Conservation (phyloP, 2,329 filamentous ascomycete species). For the Alternaria solani region DNA sequence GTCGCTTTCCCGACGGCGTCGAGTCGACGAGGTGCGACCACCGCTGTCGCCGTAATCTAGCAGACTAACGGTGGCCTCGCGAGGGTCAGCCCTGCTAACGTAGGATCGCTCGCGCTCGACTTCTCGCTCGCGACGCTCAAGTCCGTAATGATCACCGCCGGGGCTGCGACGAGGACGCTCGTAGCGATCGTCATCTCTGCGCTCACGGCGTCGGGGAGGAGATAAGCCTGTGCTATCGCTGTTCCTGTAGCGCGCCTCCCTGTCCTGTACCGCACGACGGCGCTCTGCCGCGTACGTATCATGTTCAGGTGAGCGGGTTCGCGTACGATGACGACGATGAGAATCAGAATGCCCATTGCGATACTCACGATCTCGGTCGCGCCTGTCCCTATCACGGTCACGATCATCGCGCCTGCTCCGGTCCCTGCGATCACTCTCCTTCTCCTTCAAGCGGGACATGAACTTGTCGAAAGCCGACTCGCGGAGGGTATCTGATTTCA, state of each 20-base stretch:
- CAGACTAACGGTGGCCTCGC: constrained; percentile 78
- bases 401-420: constrained; percentile 51
- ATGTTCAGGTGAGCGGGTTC: constrained; percentile 87
- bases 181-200: constrained; percentile 49
- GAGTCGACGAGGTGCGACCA: constrained; percentile 62
- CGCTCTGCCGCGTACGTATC: constrained; percentile 96
- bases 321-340: constrained; percentile 60
- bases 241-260: constrained; percentile 92
- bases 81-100: constrained; percentile 77
- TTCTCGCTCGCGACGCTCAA: constrained; percentile 86
- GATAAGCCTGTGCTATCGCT: constrained; percentile 71
- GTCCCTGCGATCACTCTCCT: constrained; percentile 72
- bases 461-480: constrained; percentile 89
- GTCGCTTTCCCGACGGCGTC: constrained; percentile 79
- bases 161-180: constrained; percentile 65
- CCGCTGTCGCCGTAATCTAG: constrained; percentile 83
- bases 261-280: constrained; percentile 89
- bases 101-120: constrained; percentile 90
- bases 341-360: constrained; percentile 51
- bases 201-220: constrained; percentile 57
- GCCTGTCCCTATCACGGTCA: constrained; percentile 56
- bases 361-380: constrained; percentile 51
- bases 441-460: constrained; percentile 88
- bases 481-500: constrained; percentile 83
- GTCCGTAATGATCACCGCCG: constrained; percentile 75